Conservation (phyloP, 257 asterid genomes). For the Thymus quinquecostatus region DNA sequence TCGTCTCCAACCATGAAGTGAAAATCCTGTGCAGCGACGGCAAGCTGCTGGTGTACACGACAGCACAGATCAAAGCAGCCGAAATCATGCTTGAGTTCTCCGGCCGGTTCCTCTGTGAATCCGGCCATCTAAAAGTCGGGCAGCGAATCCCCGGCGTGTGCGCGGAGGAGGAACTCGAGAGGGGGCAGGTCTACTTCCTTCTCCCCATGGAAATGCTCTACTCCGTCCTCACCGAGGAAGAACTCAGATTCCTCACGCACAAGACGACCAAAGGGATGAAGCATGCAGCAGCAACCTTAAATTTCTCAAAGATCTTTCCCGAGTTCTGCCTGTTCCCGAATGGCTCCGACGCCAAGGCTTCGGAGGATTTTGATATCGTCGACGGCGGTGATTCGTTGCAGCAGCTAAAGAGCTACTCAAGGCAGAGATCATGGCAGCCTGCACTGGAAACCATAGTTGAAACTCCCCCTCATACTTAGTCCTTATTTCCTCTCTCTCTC, state of each 20-base stretch:
- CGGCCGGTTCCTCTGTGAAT: constrained; percentile 61
- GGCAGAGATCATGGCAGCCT: constrained; percentile 77
- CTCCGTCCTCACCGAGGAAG: constrained; percentile 68
- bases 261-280: constrained; percentile 46
- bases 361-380: constrained; percentile 20
- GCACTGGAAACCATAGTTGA: constrained; percentile 72
- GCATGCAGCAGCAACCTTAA: constrained; percentile 41
- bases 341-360: constrained; percentile 25
- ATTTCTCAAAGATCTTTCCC: constrained; percentile 55
- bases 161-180: constrained; percentile 69
- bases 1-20: constrained; percentile 42
- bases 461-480: constrained; percentile 47
- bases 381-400: constrained; percentile 3
- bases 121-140: constrained; percentile 48
- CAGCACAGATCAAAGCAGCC: constrained; percentile 45
- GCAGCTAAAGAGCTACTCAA: constrained; percentile 41
- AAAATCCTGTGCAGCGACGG: constrained; percentile 54
- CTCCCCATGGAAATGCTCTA: constrained; percentile 75
- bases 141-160: constrained; percentile 54
- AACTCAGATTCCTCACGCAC: constrained; percentile 40
- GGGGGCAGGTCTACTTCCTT: constrained; percentile 50
- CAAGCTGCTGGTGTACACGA: constrained; percentile 48
- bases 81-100: constrained; percentile 69
- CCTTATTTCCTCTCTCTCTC: neutral
- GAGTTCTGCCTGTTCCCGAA: constrained; percentile 56